Percentiles rank a stretch among this genome's conserved stretches.
phyloP scores from a whole-genome alignment of 2,329 filamentous ascomycete genomes.

The Aureobasidium sp. region DNA sequence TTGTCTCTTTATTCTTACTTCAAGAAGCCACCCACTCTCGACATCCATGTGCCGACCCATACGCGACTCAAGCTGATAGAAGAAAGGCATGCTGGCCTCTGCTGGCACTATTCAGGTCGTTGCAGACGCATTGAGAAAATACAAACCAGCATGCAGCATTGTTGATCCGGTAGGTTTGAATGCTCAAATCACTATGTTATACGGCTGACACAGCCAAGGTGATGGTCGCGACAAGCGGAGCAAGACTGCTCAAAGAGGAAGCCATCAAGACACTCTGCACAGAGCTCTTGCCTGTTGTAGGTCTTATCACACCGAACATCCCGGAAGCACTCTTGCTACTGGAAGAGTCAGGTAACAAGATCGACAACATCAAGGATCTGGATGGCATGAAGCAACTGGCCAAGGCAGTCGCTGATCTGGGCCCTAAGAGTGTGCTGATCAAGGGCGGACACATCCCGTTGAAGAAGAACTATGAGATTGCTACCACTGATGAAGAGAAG shows the following conservation, averaged over 20 bases:
- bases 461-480: constrained; percentile 51
- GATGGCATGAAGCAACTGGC: constrained; percentile 63
- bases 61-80: background rate
- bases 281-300: constrained; percentile 56
- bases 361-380: constrained; percentile 45
- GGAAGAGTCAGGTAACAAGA: constrained; percentile 38
- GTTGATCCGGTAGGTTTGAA: constrained; percentile 60
- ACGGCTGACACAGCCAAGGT: constrained; percentile 47
- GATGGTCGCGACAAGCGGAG: constrained; percentile 82
- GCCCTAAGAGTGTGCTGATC: constrained; percentile 71
- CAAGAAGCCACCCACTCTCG: background rate
- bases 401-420: constrained; percentile 55
- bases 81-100: constrained; percentile 71
- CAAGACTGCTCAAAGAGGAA: constrained; percentile 55
- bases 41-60: background rate
- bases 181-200: background rate
- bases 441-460: constrained; percentile 91
- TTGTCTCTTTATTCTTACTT: background rate
- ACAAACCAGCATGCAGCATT: constrained; percentile 52
- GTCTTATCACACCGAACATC: constrained; percentile 67
- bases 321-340: constrained; percentile 64
- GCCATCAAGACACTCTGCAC: constrained; percentile 55
- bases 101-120: constrained; percentile 61
- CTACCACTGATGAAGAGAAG: constrained; percentile 50
- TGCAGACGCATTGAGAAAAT: constrained; percentile 51